Evolutionary conservation across 2,329 filamentous ascomycete genomes (phyloP).

Genomic region (Fusarium paranaense): DNA sequence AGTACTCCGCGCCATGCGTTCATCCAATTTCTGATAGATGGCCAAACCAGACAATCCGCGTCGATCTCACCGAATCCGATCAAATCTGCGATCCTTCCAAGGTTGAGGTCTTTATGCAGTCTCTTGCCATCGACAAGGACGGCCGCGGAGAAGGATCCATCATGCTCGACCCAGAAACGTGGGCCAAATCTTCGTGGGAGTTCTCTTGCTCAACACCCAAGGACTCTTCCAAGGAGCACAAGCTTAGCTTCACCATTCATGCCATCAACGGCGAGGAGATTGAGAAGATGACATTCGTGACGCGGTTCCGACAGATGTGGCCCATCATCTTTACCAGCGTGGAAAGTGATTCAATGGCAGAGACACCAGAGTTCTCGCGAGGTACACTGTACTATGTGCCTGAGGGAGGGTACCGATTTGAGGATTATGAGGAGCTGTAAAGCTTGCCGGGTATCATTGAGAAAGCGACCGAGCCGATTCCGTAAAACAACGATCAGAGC

Average conservation of each 20-base stretch:
- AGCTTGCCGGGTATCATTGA: neutral
- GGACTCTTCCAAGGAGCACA: conserved; percentile 2
- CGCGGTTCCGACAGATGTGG: neutral
- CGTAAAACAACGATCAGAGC: neutral
- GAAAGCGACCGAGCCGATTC: neutral
- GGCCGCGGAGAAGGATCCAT: neutral
- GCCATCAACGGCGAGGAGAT: neutral
- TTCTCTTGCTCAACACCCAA: neutral
- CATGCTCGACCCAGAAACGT: neutral
- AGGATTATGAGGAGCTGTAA: neutral
- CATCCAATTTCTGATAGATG: neutral
- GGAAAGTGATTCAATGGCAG: neutral
- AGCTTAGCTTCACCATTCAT: neutral
- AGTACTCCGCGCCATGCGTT: neutral
- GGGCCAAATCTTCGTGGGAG: neutral
- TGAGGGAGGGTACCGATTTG: neutral
- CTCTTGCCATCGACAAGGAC: neutral
- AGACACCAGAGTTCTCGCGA: neutral
- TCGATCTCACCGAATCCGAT: neutral
- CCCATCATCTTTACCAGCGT: conserved; percentile 6
- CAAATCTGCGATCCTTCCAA: neutral
- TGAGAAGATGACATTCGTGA: neutral
- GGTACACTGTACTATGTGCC: conserved; percentile 1
- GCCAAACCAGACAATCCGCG: neutral
- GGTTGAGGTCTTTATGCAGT: neutral